Percentiles rank a stretch among this genome's conserved stretches.
These are phyloP conservation scores for Magnusiomyces fungicola DNA, from an alignment of 1,139 yeast genomes.

Conservation along the genomic window DNA sequence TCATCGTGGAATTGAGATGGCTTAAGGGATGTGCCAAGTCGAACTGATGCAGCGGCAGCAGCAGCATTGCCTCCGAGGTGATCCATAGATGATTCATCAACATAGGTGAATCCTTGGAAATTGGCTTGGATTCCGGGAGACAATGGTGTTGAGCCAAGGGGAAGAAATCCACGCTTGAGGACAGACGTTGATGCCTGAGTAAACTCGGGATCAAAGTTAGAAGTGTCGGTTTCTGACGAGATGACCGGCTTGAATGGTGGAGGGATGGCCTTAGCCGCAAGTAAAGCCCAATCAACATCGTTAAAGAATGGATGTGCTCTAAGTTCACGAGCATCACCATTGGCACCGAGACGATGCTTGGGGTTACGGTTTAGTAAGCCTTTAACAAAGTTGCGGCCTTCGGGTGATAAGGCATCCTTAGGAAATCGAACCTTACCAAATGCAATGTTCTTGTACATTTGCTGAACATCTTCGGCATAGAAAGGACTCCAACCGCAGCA, in stretches of 20 bases:
- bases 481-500: slow-evolving; percentile 99
- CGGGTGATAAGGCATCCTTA: slow-evolving; percentile 83
- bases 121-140: slow-evolving; percentile 94
- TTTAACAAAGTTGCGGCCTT: slow-evolving; percentile 91
- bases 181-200: slow-evolving; percentile 88
- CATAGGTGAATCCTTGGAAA: slow-evolving; percentile 93
- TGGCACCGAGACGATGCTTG: slow-evolving; percentile 84
- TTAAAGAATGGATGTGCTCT: slow-evolving; percentile 84
- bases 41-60: slow-evolving; percentile 1
- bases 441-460: slow-evolving; percentile 97
- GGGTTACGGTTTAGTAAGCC: slow-evolving; percentile 94
- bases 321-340: slow-evolving; percentile 85
- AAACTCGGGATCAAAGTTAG: slow-evolving; percentile 97
- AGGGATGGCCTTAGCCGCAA: slow-evolving; percentile 72
- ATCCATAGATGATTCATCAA: slow-evolving; percentile 86
- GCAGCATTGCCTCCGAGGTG: slow-evolving; percentile 34
- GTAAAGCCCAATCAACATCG: slow-evolving; percentile 82
- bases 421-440: slow-evolving; percentile 97
- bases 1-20: slow-evolving; percentile 25
- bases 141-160: slow-evolving; percentile 56
- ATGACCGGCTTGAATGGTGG: slow-evolving; percentile 91
- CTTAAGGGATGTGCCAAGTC: slow-evolving; percentile 12
- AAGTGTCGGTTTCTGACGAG: slow-evolving; percentile 74
- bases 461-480: slow-evolving; percentile 94
- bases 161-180: slow-evolving; percentile 54